phyloP scores from a whole-genome alignment of 2,329 filamentous ascomycete genomes.

The Fusarium dlaminii region DNA sequence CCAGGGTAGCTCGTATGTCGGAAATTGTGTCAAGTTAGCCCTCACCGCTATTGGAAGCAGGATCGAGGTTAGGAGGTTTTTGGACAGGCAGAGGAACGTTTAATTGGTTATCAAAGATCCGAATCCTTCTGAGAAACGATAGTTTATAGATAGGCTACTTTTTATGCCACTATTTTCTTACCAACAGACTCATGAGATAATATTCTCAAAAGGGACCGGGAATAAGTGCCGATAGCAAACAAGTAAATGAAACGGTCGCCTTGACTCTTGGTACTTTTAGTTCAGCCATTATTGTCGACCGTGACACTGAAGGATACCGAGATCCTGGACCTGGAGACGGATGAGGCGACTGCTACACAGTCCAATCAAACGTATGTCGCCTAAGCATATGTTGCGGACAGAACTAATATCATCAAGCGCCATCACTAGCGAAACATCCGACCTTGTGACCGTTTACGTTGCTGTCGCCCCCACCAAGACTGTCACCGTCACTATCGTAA shows the following conservation, averaged over 20 bases:
- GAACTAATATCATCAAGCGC: neutral
- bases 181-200: no score
- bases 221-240: rapidly evolving
- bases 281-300: neutral
- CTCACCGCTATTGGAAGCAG: neutral
- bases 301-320: neutral
- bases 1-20: neutral
- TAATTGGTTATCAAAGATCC: neutral
- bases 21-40: neutral
- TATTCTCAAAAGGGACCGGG: neutral
- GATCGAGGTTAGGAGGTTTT: neutral
- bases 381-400: rapidly evolving
- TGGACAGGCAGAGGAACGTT: neutral
- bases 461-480: neutral
- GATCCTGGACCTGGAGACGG: neutral
- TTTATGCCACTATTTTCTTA: neutral
- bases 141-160: neutral
- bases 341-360: neutral
- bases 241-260: neutral
- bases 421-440: neutral
- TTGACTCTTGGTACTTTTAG: neutral
- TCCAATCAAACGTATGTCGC: neutral
- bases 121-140: neutral
- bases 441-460: neutral
- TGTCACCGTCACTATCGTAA: neutral